Conservation (phyloP, 1,139 yeast species). For the Waltiozyma sp. region DNA sequence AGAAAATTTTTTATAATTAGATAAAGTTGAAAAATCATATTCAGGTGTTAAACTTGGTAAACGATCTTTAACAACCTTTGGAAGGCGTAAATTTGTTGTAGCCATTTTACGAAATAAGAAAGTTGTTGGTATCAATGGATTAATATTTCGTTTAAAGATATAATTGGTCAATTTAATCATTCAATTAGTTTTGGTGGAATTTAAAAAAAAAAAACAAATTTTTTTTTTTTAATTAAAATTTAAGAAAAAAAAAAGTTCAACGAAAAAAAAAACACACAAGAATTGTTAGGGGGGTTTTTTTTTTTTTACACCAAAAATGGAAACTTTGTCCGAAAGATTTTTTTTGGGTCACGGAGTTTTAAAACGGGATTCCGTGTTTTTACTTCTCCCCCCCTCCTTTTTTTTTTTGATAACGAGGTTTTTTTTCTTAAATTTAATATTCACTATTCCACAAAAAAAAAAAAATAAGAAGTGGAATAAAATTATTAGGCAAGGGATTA, state of each 20-base stretch:
- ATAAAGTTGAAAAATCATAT: constrained; percentile 62
- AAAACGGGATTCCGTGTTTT: background rate
- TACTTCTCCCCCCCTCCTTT: no score
- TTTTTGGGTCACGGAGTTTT: background rate
- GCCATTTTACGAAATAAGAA: background rate
- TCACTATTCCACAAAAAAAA: no score
- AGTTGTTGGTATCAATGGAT: background rate
- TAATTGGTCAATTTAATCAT: no score
- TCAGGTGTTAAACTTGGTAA: constrained; percentile 27
- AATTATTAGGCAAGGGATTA: no score
- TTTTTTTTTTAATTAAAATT: no score
- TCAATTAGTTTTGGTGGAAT: no score
- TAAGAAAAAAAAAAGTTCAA: background rate
- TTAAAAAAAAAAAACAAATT: no score
- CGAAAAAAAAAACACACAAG: background rate
- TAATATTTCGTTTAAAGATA: no score
- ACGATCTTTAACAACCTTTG: constrained; percentile 1
- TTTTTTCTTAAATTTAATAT: no score
- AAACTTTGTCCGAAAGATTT: background rate
- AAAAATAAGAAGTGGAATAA: no score
- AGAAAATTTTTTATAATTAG: constrained; percentile 50
- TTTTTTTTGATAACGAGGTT: no score
- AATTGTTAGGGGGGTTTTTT: background rate
- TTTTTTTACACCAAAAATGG: background rate
- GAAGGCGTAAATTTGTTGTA: background rate